Evolutionary conservation across 2,329 filamentous ascomycete genomes (phyloP), one percentile per base, ranked within the genome.

Genomic region (Penicillium vulpinum): DNA sequence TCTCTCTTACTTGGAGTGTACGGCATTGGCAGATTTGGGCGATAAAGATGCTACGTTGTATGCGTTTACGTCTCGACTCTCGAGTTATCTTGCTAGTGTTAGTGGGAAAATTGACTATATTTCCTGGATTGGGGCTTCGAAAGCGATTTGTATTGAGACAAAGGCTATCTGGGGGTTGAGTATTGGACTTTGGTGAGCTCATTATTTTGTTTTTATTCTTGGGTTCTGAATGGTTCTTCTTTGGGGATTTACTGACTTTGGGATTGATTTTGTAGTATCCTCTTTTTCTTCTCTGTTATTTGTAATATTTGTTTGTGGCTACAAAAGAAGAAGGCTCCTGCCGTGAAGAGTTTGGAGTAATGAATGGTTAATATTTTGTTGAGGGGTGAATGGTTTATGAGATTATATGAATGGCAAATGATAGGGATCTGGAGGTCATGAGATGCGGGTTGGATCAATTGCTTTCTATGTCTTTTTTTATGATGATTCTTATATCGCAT

Each of bases 141-240:
- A 80, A 70, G 69, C 83, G 18, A 89, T 89, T 54, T 97, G 92
- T 78, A 86, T 87, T 68, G 87, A 94, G 79, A 86, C 92, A 73
- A 95, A 96, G 81, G 85, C 89, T 16, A 85, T 94, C 63, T 96
- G 92, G 92, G 92, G 91, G 1, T 76, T 96, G 58, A 85, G 86
- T 72, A 92, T 96, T 73, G 87, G 87, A 5, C 82, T 95, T 48
- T 91, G 83, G 83, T 85, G 70, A 70, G 81, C n/a, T n/a, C n/a
- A n/a, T n/a, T n/a, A n/a, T 79, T 46, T 1, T 38, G 1, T 2
- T 29, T 4, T 31, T 33, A 15, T n/a, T 41, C 4, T 40, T 39
- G 5, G 18, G 18, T 8, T 36, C 54, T 8, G 4, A n/a, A 3
- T 18, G 26, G 26, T 7, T 47, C 16, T 21, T 18, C 16, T n/a